phyloP scores from a whole-genome alignment of 257 asterid genomes.

The Solanum acaule region DNA sequence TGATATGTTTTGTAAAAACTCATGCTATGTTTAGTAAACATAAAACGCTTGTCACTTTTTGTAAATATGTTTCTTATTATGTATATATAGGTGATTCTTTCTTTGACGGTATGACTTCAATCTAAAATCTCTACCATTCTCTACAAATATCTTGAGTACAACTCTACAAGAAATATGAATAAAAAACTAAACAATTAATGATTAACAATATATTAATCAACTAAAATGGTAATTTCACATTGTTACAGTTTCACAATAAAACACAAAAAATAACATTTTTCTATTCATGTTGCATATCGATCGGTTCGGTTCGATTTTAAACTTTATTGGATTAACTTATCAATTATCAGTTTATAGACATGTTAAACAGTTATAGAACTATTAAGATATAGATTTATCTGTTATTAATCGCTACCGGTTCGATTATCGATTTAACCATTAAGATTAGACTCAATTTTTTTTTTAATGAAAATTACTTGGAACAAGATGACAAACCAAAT shows the following conservation, averaged over 20 bases:
- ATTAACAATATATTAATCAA: no score
- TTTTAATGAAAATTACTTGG: background rate
- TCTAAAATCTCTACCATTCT: background rate
- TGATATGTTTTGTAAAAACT: background rate
- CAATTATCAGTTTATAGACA: background rate
- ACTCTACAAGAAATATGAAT: background rate
- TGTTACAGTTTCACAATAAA: background rate
- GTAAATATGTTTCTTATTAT: no score
- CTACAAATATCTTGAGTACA: no score
- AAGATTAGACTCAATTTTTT: background rate
- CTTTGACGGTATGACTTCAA: background rate
- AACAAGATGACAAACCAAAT: background rate
- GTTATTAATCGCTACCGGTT: accelerated
- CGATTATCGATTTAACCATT: background rate
- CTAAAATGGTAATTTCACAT: background rate
- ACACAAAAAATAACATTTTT: background rate
- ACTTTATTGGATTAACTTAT: no score
- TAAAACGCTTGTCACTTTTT: no score
- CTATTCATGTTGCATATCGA: background rate
- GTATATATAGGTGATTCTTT: no score
- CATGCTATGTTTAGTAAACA: background rate
- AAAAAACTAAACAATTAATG: background rate
- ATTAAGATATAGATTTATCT: no score
- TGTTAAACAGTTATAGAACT: no score
- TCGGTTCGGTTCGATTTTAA: no score